A percentile compares a stretch with the other conserved stretches of the same genome.
phyloP scores from a whole-genome alignment of 1,139 yeast species.

The Suhomyces bolitotheri region DNA sequence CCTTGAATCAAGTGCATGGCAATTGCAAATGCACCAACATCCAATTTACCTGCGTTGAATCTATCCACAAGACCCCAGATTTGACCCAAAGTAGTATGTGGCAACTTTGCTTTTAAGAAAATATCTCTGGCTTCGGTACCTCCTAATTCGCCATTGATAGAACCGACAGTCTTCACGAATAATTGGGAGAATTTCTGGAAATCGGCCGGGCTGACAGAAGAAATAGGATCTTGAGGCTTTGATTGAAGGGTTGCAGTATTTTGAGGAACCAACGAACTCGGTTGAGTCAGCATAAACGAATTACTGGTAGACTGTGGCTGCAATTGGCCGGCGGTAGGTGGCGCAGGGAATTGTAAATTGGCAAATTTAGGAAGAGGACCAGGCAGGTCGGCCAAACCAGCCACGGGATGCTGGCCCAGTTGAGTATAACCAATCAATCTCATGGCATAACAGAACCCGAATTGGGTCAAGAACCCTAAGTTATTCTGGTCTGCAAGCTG shows the following conservation, averaged over 20 bases:
- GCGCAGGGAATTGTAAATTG: conserved; percentile 28
- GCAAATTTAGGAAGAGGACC: conserved; percentile 62
- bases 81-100: conserved; percentile 73
- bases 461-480: conserved; percentile 79
- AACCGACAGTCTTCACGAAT: conserved; percentile 73
- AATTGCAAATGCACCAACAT: conserved; percentile 73
- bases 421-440: conserved; percentile 90
- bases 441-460: conserved; percentile 83
- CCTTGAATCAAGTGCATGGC: conserved; percentile 97
- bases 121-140: conserved; percentile 83
- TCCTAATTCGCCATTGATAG: conserved; percentile 45
- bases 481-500: conserved; percentile 83
- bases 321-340: conserved; percentile 16
- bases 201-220: conserved; percentile 65
- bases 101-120: conserved; percentile 83
- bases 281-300: conserved; percentile 53
- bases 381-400: conserved; percentile 51
- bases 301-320: conserved; percentile 41
- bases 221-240: conserved; percentile 47
- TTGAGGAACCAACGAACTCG: conserved; percentile 38
- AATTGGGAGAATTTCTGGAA: conserved; percentile 70
- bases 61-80: conserved; percentile 89
- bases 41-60: conserved; percentile 68
- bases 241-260: conserved; percentile 34
- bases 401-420: conserved; percentile 58